phyloP scores from a whole-genome alignment of 345 rosid genomes.

The Melastoma malabathricum region DNA sequence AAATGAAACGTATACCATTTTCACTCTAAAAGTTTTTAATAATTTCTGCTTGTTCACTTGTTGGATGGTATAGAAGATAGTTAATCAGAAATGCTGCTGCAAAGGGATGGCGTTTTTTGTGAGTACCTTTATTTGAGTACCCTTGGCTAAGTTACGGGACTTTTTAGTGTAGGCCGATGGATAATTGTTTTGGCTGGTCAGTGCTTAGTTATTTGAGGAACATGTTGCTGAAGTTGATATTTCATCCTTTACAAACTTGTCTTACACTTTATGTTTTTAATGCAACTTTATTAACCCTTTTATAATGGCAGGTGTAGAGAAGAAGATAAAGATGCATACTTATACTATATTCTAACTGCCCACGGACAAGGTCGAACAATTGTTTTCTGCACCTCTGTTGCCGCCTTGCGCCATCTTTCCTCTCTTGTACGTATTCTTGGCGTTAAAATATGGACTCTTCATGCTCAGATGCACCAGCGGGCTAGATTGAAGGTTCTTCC shows the following conservation, averaged over 20 bases:
- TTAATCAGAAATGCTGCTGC: too few species aligned
- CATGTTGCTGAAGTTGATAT: too few species aligned
- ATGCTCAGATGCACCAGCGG: slow-evolving; percentile 92
- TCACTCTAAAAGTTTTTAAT: too few species aligned
- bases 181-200: too few species aligned
- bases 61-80: too few species aligned
- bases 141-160: too few species aligned
- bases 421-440: slow-evolving; percentile 68
- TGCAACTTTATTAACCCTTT: background rate
- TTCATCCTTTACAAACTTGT: too few species aligned
- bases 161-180: too few species aligned
- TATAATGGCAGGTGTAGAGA: slow-evolving; percentile 64
- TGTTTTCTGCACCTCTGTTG: slow-evolving; percentile 92
- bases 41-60: too few species aligned
- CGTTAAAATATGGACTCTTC: slow-evolving; percentile 54
- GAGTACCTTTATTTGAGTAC: too few species aligned
- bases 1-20: too few species aligned
- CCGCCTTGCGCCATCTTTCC: slow-evolving; percentile 81
- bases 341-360: slow-evolving; percentile 74
- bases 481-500: slow-evolving; percentile 76
- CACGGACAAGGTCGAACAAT: slow-evolving; percentile 92
- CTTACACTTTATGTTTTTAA: background rate
- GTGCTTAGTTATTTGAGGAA: background rate
- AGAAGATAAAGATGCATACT: slow-evolving; percentile 78
- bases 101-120: too few species aligned